Conservation (phyloP, 1,284 basidiomycete species). For the Trametes sp. region DNA sequence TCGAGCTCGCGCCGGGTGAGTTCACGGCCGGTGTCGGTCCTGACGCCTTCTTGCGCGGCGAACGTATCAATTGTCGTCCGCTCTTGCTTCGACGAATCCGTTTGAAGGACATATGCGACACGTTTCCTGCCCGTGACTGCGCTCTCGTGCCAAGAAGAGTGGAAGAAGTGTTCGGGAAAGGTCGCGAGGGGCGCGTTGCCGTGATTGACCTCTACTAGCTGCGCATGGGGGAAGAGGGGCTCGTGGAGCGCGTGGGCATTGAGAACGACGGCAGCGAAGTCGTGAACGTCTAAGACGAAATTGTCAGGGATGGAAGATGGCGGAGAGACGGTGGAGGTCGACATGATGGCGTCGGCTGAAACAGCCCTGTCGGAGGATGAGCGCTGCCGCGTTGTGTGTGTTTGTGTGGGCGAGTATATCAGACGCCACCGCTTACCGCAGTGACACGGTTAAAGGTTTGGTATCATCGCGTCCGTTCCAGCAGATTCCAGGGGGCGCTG, state of each 20-base stretch:
- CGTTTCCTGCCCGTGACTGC: constrained; percentile 9
- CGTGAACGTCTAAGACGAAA: constrained; percentile 35
- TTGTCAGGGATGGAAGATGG: constrained; percentile 4
- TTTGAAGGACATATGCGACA: constrained; percentile 31
- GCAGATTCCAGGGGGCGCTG: too few relatives aligned
- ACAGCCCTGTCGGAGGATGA: too few relatives aligned
- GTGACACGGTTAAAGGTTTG: too few relatives aligned
- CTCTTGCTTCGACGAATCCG: constrained; percentile 4
- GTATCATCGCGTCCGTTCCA: neutral
- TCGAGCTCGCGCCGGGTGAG: constrained; percentile 33
- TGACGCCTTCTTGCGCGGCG: constrained; percentile 25
- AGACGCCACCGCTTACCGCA: neutral
- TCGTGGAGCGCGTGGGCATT: constrained; percentile 27
- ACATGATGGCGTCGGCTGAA: neutral
- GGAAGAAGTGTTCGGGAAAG: constrained; percentile 28
- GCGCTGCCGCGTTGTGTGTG: constrained; percentile 16
- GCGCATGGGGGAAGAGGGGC: constrained; percentile 24
- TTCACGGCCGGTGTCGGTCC: constrained; percentile 17
- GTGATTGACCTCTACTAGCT: constrained; percentile 32
- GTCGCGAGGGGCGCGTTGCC: constrained; percentile 20
- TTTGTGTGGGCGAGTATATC: constrained; percentile 8
- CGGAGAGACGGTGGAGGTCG: neutral
- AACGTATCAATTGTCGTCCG: constrained; percentile 28
- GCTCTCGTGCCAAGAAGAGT: constrained; percentile 21
- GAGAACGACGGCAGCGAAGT: constrained; percentile 32